Evolutionary conservation across 1,139 yeast species (phyloP), one percentile per base, ranked within the genome.

Genomic region (Suhomyces taliae): DNA sequence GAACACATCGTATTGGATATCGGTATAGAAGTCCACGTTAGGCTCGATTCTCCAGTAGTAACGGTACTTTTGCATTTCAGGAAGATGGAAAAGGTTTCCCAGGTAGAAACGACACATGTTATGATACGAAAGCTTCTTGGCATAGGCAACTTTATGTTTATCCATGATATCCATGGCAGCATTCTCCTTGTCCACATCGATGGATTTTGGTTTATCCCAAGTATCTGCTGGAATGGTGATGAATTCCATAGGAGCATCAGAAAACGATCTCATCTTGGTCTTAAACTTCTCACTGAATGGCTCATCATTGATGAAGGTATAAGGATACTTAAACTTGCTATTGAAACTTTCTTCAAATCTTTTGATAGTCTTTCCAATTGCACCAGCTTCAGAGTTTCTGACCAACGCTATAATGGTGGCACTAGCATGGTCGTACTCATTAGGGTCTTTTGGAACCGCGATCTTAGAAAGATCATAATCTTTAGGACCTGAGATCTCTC

Each of bases 31-130:
- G 32, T 76, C 69, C 1, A 90, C 89, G 43, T 71, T 70, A n/a
- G 95, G 95, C 62, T 87, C 95, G 38, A 87, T 76, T 49, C 95
- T 72, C 95, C 95, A 87, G 62, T 86, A 87, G 67, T 84, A 87
- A 46, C 61, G 65, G 57, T 69, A 73, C 48, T 82, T 68, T 41
- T 69, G 70, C 60, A 87, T 61, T 47, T 79, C 81, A 2, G 87
- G 87, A 51, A 86, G 76, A 42, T 82, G 73, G 62, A 74, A 86
- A 57, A 87, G 85, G 50, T 69, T 69, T 11, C 83, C 83, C 54
- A 86, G 83, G 60, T 87, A 74, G 68, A 81, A 86, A 31, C 93
- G 70, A 59, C 95, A 87, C 95, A 87, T 87, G 58, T 85, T 83
- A 57, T 85, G 93, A 60, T 87, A 87, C 0, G 89, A 82, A n/a